Evolutionary conservation across 2,329 filamentous ascomycete species (phyloP).

Genomic region (Alternaria gaisen): DNA sequence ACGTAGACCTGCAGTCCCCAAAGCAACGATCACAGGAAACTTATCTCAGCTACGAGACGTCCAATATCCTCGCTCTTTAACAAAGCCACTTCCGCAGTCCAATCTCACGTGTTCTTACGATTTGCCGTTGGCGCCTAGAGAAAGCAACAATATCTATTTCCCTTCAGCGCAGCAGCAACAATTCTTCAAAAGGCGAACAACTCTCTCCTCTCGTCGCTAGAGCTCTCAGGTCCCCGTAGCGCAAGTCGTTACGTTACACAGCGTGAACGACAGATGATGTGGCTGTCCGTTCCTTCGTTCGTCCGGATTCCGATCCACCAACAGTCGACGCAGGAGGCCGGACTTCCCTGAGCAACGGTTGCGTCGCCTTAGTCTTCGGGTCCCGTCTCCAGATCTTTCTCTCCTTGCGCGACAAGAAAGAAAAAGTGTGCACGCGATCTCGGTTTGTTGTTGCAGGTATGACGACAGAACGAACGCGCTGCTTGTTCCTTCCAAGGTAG

Average conservation of each 20-base stretch:
- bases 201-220: background rate
- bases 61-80: background rate
- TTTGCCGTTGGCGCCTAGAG: conserved; percentile 1
- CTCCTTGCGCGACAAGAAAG: background rate
- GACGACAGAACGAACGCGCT: background rate
- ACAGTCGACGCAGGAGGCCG: conserved; percentile 12
- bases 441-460: background rate
- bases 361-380: background rate
- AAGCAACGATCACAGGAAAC: background rate
- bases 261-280: conserved; percentile 2
- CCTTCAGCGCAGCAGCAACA: conserved; percentile 1
- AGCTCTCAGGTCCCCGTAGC: background rate
- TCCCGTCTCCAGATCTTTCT: conserved; percentile 2
- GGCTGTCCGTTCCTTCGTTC: background rate
- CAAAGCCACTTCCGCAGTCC: background rate
- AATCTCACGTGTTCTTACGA: background rate
- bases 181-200: background rate
- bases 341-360: background rate
- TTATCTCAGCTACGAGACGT: conserved; percentile 1
- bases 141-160: background rate
- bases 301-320: conserved; percentile 10
- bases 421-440: background rate
- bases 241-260: conserved; percentile 12
- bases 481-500: background rate
- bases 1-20: background rate